Evolutionary conservation across 345 rosid species (phyloP), one percentile per base, ranked within the genome.

Genomic region (Gossypium sturtianum): DNA sequence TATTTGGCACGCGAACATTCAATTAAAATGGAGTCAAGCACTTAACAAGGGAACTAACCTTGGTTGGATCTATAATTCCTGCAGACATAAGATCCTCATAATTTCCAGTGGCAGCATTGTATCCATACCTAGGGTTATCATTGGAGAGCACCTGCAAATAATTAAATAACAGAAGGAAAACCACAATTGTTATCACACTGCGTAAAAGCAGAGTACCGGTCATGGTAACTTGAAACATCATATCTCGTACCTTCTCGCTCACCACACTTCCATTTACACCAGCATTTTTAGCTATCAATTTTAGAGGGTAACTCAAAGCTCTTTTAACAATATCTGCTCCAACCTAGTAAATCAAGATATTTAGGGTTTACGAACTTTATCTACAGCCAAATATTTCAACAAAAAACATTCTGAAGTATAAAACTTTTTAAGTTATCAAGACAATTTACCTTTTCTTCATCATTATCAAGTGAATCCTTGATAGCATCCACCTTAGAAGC

Each of bases 71-170:
- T 0, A 95, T 95, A 51, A 95, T 95, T 48, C 99, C 98, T 70
- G 97, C 98, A 76, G 98, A 88, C 98, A 95, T 95, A 43, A 95
- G 66, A 83, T 95, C 99, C 66, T 95, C 98, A 15, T 95, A 95
- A 7, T 90, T 89, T 65, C 99, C 99, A 0, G 97, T 95, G 44
- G 97, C 94, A 69, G 98, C 99, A 84, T 95, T 93, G 90, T 82
- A 95, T 43, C 99, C 99, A 45, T 34, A 85, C 76, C 75, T 89
- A 41, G 79, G 83, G 29, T 94, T 84, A 60, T 90, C 98, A 17
- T 78, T 88, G 13, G 93, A 83, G 10, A 94, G 97, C 47, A 94
- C 90, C 98, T 92, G 84, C 60, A 49, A 66, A 49, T n/a, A 34
- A 41, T 34, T 53, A 54, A 53, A 34, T 54, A 29, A 38, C 7